phyloP scores from a whole-genome alignment of 2,329 filamentous ascomycete genomes.

The Diplodia scrobiculata region DNA sequence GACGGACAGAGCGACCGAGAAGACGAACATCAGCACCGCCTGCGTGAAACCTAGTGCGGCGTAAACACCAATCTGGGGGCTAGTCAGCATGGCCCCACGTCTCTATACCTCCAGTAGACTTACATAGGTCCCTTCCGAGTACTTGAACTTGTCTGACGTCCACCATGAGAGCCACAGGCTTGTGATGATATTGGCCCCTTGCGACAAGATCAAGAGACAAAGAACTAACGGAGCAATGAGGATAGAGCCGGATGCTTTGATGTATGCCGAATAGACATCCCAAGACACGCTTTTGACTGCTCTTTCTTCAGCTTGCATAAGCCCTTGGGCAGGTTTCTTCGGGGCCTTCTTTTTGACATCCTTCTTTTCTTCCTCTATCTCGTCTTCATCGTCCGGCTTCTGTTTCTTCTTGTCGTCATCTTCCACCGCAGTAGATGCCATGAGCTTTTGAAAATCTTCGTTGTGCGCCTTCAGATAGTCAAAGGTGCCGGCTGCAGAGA shows the following conservation, averaged over 20 bases:
- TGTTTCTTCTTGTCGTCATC: conserved; percentile 51
- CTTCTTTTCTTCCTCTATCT: conserved; percentile 61
- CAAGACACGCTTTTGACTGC: conserved; percentile 77
- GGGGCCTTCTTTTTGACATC: conserved; percentile 56
- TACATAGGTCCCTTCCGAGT: conserved; percentile 70
- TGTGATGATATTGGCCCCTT: conserved; percentile 83
- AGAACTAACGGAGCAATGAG: conserved; percentile 67
- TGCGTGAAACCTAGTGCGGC: conserved; percentile 72
- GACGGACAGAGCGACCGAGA: conserved; percentile 75
- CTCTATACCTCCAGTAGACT: conserved; percentile 47
- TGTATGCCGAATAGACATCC: conserved; percentile 76
- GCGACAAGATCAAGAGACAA: conserved; percentile 67
- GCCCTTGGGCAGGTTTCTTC: conserved; percentile 47
- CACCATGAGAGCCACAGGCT: conserved; percentile 93
- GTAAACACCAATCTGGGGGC: conserved; percentile 61
- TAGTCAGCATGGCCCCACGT: conserved; percentile 34
- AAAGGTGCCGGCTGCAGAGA: conserved; percentile 86
- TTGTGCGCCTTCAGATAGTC: conserved; percentile 81
- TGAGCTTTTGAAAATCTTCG: conserved; percentile 75
- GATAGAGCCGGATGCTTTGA: conserved; percentile 71
- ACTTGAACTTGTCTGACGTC: conserved; percentile 76
- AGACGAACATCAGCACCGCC: conserved; percentile 74
- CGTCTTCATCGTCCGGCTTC: conserved; percentile 55
- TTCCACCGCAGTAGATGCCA: conserved; percentile 76
- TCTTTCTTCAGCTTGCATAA: conserved; percentile 76